A percentile compares a stretch with the other conserved stretches of the same genome.
These are phyloP conservation scores for Telfairia occidentalis DNA, from an alignment of 331 rosid genomes.

Conservation along the genomic window DNA sequence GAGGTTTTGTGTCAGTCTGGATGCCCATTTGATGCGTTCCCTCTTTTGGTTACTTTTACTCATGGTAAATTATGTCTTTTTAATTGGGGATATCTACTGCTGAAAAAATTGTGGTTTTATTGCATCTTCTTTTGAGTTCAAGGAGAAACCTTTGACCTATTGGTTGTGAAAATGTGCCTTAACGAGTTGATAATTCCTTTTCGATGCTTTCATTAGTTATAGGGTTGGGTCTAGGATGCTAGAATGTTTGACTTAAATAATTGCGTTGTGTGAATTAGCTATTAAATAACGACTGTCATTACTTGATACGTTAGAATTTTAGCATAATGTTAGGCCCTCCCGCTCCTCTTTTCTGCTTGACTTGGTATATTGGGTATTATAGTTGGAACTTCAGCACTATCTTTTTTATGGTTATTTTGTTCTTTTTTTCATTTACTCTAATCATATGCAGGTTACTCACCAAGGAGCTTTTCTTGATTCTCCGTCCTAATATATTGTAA, in stretches of 20 bases:
- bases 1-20: not conserved
- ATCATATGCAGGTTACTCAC: not conserved
- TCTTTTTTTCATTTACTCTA: not conserved
- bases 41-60: not conserved
- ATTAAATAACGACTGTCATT: not conserved
- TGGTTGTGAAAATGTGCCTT: too few species aligned
- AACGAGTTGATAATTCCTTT: too few species aligned
- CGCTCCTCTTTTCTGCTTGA: not conserved
- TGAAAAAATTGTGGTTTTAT: not conserved
- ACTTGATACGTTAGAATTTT: not conserved
- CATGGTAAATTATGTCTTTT: not conserved
- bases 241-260: not conserved
- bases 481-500: not conserved
- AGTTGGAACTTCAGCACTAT: not conserved
- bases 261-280: not conserved
- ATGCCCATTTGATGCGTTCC: not conserved
- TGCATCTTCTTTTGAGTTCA: not conserved
- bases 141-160: too few species aligned
- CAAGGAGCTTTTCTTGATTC: constrained; percentile 13
- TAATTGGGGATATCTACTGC: not conserved
- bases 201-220: not conserved
- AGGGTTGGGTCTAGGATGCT: not conserved
- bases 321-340: not conserved
- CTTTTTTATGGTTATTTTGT: not conserved
- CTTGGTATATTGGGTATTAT: not conserved